Evolutionary conservation across 108 stramenopile genomes (phyloP).

Genomic region (Stephanodiscus minutulus): DNA sequence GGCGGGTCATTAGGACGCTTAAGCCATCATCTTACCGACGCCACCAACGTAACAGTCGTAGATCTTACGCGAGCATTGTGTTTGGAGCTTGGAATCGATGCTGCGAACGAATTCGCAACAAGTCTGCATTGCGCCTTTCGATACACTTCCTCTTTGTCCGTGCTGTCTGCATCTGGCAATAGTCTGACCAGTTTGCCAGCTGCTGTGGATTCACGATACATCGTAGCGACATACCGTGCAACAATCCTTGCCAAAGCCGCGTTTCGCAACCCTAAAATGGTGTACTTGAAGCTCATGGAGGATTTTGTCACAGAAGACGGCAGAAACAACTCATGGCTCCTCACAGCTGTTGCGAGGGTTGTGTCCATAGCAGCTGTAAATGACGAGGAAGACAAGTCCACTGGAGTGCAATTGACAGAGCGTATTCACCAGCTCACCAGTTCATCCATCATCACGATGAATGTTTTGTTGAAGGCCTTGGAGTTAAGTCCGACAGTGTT

Average conservation of each 20-base stretch:
- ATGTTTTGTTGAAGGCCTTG: constrained; percentile 9
- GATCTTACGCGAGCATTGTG: constrained; percentile 16
- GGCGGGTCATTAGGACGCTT: constrained; percentile 17
- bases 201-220: constrained; percentile 27
- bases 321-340: background rate
- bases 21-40: constrained; percentile 13
- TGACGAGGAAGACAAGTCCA: constrained; percentile 12
- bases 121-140: constrained; percentile 20
- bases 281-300: constrained; percentile 23
- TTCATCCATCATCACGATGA: background rate
- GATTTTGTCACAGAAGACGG: constrained; percentile 17
- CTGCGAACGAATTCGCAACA: constrained; percentile 11
- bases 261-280: constrained; percentile 18
- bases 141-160: background rate
- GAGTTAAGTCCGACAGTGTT: constrained; percentile 8
- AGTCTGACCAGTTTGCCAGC: background rate
- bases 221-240: constrained; percentile 17
- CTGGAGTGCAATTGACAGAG: constrained; percentile 20
- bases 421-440: background rate
- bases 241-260: constrained; percentile 18
- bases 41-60: constrained; percentile 1
- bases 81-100: constrained; percentile 19
- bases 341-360: constrained; percentile 18
- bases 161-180: background rate
- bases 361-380: constrained; percentile 28